phyloP scores from a whole-genome alignment of 2,329 filamentous ascomycete genomes.

The Zymoseptoria pseudotritici region DNA sequence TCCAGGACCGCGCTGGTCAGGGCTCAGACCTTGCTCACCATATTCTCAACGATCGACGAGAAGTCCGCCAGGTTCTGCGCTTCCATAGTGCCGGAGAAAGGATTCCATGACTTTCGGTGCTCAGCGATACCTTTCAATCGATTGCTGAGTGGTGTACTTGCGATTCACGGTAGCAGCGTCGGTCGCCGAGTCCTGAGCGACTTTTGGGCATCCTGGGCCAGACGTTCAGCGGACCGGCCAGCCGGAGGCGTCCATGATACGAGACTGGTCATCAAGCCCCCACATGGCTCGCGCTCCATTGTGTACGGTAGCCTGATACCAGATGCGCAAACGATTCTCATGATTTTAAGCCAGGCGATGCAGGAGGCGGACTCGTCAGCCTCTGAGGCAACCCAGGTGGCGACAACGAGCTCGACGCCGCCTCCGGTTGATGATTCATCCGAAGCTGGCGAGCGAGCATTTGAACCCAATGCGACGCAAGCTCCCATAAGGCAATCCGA shows the following conservation, averaged over 20 bases:
- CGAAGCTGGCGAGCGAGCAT: neutral
- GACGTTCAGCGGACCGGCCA: neutral
- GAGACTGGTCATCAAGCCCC: neutral
- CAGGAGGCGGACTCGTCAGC: slow-evolving; percentile 5
- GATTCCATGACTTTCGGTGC: slow-evolving; percentile 11
- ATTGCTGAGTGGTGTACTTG: slow-evolving; percentile 48
- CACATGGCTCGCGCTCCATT: slow-evolving; percentile 5
- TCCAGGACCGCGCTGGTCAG: neutral
- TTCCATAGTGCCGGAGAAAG: neutral
- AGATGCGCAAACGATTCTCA: slow-evolving; percentile 17
- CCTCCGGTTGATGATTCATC: neutral
- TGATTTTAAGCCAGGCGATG: slow-evolving; percentile 18
- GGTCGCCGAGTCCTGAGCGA: slow-evolving; percentile 43
- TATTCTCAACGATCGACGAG: slow-evolving; percentile 13
- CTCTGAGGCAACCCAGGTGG: too few species aligned
- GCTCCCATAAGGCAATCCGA: neutral
- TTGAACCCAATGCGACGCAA: neutral
- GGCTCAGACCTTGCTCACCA: slow-evolving; percentile 9
- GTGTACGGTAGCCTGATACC: slow-evolving; percentile 20
- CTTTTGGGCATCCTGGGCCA: slow-evolving; percentile 35
- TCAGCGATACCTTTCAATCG: slow-evolving; percentile 41
- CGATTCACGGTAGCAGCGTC: slow-evolving; percentile 39
- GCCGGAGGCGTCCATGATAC: neutral
- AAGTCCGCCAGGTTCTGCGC: slow-evolving; percentile 13
- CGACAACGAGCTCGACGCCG: too few species aligned